phyloP scores from a whole-genome alignment of 768 basidiomycete species.

The Daedaleopsis nitida region DNA sequence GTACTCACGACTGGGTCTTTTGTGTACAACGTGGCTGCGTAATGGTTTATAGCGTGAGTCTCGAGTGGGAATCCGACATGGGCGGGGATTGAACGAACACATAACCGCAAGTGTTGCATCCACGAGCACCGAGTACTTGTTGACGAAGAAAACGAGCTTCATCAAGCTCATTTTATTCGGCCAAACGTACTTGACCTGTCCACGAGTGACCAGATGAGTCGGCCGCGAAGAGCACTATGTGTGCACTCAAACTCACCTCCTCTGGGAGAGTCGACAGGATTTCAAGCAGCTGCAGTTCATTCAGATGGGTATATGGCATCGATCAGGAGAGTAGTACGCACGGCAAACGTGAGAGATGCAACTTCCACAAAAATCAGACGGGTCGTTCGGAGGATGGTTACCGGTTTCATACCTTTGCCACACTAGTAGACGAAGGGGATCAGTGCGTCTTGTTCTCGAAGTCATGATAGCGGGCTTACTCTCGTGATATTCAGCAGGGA shows the following conservation, averaged over 20 bases:
- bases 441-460: too few species aligned
- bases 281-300: background rate
- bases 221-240: background rate
- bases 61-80: background rate
- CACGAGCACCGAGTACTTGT: constrained; percentile 9
- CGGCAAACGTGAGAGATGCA: background rate
- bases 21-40: background rate
- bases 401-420: too few species aligned
- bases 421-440: too few species aligned
- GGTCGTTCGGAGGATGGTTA: too few species aligned
- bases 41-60: background rate
- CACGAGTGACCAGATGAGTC: background rate
- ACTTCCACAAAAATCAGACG: background rate
- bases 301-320: background rate
- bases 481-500: too few species aligned
- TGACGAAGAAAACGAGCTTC: constrained; percentile 1
- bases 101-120: background rate
- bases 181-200: background rate
- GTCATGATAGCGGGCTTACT: too few species aligned
- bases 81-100: background rate
- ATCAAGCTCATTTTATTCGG: background rate
- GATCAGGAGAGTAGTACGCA: background rate
- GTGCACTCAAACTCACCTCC: background rate
- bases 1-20: background rate
- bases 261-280: background rate